phyloP scores from a whole-genome alignment of 495 filamentous ascomycete species.

The Xylaria longipes region DNA sequence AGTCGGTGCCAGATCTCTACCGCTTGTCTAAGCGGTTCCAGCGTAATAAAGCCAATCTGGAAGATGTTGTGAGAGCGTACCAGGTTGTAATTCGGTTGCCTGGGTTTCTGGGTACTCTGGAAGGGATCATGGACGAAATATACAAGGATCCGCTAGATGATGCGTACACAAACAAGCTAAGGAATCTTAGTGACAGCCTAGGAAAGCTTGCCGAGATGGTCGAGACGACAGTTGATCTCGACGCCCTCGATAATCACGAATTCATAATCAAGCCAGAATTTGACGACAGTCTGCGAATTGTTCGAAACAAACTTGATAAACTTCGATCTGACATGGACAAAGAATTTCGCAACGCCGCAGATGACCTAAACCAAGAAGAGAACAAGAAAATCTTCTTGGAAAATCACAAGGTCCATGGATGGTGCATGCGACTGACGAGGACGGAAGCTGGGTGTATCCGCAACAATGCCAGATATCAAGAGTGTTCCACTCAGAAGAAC shows the following conservation, averaged over 20 bases:
- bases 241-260: conserved; percentile 95
- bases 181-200: conserved; percentile 75
- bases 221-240: conserved; percentile 95
- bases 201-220: conserved; percentile 96
- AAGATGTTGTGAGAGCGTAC: conserved; percentile 95
- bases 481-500: conserved; percentile 98
- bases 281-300: conserved; percentile 84
- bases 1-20: conserved; percentile 93
- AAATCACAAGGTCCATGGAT: conserved; percentile 93
- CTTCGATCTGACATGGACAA: conserved; percentile 80
- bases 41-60: conserved; percentile 84
- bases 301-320: conserved; percentile 89
- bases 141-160: conserved; percentile 88
- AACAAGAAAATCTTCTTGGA: conserved; percentile 99
- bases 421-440: conserved; percentile 93
- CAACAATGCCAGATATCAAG: conserved; percentile 86
- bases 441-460: conserved; percentile 93
- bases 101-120: conserved; percentile 85
- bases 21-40: conserved; percentile 94
- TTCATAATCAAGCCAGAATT: conserved; percentile 99
- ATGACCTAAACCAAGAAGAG: conserved; percentile 87
- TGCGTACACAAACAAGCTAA: conserved; percentile 85
- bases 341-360: conserved; percentile 78
- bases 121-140: conserved; percentile 93
- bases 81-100: conserved; percentile 93